Base-by-base conservation (phyloP, 345 rosid species). In the Citrus sinensis region DNA sequence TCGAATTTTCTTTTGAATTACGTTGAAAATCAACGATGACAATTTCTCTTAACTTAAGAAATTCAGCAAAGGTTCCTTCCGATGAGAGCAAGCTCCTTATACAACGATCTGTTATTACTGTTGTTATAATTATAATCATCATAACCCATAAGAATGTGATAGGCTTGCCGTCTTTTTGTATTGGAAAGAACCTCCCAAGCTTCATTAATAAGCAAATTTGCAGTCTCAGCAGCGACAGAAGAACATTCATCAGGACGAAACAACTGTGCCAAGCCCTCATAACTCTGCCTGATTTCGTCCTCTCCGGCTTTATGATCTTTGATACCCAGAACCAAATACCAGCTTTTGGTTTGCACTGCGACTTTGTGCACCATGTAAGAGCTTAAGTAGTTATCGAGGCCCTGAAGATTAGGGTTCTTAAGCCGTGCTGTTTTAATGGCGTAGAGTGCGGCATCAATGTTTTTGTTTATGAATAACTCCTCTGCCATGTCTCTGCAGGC, bases 401-500 rank as follows among this genome's bases (percentile, higher is more conserved):
- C 40, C 0, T 42, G 24, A 19, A 65, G 68, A 16, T 65, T 65
- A 4, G 68, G 40, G 40, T 32, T 17, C 10, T 32, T 65, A 30
- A 7, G 20, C 13, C 24, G 40, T 9, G 68, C 68, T 7, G n/a
- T 32, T 17, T 65, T 20, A 65, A 65, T 65, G 68, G 68, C 40
- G n/a, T 35, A 32, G 68, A 65, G 9, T 6, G 68, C 68, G 19
- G 37, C 8, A 65, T 65, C 68, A 9, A 32, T 1, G 40, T 65
- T 65, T 32, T 32, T 2, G 40, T 65, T 35, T 32, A 9, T 34
- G 68, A 65, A 65, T 9, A 65, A 65, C 24, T 65, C 68, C 34
- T 65, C 68, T 16, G 68, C 68, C 40, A 65, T 65, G 40, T 65
- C 68, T 65, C 68, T 65, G 40, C 68, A 65, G 13, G 42, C 24